Percentiles rank a stretch among this genome's conserved stretches.
phyloP scores from a whole-genome alignment of 2,329 filamentous ascomycete species.

The Fonsecaea erecta region DNA sequence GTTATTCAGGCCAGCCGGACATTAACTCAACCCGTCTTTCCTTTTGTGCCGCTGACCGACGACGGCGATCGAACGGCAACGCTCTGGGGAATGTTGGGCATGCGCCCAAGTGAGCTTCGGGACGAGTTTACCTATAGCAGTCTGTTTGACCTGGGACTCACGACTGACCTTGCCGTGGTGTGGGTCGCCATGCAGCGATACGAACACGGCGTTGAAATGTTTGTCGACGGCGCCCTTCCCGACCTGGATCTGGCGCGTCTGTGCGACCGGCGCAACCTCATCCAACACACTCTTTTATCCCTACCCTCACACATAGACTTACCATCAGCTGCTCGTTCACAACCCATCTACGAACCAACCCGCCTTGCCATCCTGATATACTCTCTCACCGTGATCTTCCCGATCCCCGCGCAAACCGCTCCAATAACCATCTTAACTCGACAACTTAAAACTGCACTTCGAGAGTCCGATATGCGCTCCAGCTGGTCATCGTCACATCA shows the following conservation, averaged over 20 bases:
- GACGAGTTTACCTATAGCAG: slow-evolving; percentile 13
- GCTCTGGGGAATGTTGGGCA: slow-evolving; percentile 6
- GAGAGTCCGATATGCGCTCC: slow-evolving; percentile 13
- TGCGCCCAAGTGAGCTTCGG: slow-evolving; percentile 5
- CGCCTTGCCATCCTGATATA: slow-evolving; percentile 18
- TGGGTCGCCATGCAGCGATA: slow-evolving; percentile 17
- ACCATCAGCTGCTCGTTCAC: not conserved
- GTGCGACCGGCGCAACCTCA: slow-evolving; percentile 18
- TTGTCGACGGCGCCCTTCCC: slow-evolving; percentile 14
- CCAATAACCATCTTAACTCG: slow-evolving; percentile 1
- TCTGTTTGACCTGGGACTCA: slow-evolving; percentile 13
- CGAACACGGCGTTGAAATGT: slow-evolving; percentile 6
- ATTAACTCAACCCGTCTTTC: slow-evolving; percentile 11
- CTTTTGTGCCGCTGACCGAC: slow-evolving; percentile 13
- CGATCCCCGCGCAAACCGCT: slow-evolving; percentile 4
- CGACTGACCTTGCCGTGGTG: slow-evolving; percentile 6
- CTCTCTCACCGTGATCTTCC: slow-evolving; percentile 18
- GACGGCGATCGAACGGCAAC: not conserved
- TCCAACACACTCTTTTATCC: slow-evolving; percentile 15
- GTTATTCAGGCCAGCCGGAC: slow-evolving; percentile 6
- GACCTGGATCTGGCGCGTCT: slow-evolving; percentile 12
- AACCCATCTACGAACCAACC: slow-evolving; percentile 16
- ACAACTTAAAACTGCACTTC: slow-evolving; percentile 13
- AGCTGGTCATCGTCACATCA: slow-evolving; percentile 14
- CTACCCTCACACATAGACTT: slow-evolving; percentile 1